Percentiles rank a stretch among this genome's conserved stretches.
Conservation (phyloP, 306 rosid genomes). For the Corylus americana region DNA sequence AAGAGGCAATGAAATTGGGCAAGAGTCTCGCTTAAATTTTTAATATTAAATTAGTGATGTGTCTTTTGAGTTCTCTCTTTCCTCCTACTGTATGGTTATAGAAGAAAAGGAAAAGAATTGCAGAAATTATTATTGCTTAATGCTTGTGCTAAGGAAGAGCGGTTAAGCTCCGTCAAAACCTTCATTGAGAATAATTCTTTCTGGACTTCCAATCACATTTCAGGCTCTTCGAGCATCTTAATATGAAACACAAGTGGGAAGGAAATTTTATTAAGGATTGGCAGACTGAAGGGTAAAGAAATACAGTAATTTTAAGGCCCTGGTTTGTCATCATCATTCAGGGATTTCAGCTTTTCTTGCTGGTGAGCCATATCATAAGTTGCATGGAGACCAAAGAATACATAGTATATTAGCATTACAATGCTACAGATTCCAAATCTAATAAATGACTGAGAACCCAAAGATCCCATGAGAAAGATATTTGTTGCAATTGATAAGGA, state of each 20-base stretch:
- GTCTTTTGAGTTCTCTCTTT: not conserved
- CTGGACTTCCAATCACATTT: not conserved
- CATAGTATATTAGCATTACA: slow-evolving; percentile 61
- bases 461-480: slow-evolving; percentile 75
- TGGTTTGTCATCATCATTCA: slow-evolving; percentile 29
- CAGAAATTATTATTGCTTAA: not conserved
- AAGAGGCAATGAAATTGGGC: slow-evolving; percentile 55
- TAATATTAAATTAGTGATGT: not conserved
- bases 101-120: no score
- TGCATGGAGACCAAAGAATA: slow-evolving; percentile 78
- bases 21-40: not conserved
- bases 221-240: not conserved
- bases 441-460: slow-evolving; percentile 46
- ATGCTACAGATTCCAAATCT: slow-evolving; percentile 71
- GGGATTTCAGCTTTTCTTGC: slow-evolving; percentile 31
- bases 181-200: not conserved
- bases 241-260: not conserved
- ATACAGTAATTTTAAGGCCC: slow-evolving; percentile 37
- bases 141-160: no score
- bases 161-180: no score
- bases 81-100: no score
- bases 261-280: not conserved
- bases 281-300: not conserved
- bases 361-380: slow-evolving; percentile 78
- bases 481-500: slow-evolving; percentile 72